Conservation (phyloP, 2,329 filamentous ascomycete species). For the Colletotrichum magnum region DNA sequence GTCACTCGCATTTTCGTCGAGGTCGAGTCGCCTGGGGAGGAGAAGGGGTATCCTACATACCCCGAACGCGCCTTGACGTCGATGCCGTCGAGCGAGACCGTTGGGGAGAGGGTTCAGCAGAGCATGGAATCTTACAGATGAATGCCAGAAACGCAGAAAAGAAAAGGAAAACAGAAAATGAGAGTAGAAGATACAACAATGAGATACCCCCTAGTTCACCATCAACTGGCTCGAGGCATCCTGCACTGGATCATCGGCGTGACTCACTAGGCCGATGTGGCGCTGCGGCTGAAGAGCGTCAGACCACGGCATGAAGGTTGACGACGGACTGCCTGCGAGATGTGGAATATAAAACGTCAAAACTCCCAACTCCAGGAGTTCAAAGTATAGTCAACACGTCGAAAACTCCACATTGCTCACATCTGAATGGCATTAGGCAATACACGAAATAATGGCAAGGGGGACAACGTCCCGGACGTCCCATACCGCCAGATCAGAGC, state of each 20-base stretch:
- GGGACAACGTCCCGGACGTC: too few species aligned
- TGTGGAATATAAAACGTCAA: neutral
- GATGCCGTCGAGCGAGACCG: slow-evolving; percentile 12
- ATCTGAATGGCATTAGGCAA: too few species aligned
- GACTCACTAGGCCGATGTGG: neutral
- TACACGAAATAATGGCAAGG: too few species aligned
- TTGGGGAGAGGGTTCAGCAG: slow-evolving; percentile 21
- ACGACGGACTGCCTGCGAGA: neutral
- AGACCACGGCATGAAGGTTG: too few species aligned
- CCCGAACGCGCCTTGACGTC: neutral
- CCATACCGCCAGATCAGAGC: slow-evolving; percentile 66
- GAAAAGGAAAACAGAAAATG: neutral
- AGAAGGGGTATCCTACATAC: slow-evolving; percentile 29
- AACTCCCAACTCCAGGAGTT: neutral
- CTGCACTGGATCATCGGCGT: neutral
- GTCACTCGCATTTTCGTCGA: slow-evolving; percentile 60
- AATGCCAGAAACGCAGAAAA: neutral
- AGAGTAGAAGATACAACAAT: too few species aligned
- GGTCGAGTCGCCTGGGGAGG: slow-evolving; percentile 40
- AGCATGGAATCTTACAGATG: slow-evolving; percentile 15
- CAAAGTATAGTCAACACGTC: too few species aligned
- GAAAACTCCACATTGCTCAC: too few species aligned
- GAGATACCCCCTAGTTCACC: neutral
- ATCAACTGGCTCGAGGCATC: neutral
- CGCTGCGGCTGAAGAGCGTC: neutral